phyloP scores from a whole-genome alignment of 306 rosid genomes.

The Corylus americana region DNA sequence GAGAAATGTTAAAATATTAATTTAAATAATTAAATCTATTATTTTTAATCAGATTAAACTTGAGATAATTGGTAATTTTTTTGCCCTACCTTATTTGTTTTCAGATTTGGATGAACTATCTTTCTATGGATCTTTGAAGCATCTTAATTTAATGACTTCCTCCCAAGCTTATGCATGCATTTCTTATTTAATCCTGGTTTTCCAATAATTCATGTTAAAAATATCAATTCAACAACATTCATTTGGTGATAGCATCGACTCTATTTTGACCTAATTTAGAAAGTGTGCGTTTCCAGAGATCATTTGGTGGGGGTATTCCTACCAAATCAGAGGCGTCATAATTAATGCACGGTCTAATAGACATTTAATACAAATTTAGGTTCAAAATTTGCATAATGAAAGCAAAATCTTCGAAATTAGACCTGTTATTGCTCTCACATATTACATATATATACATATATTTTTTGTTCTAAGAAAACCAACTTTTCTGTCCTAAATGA shows the following conservation, averaged over 20 bases:
- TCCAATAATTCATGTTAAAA: no score
- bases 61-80: no score
- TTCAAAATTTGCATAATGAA: background rate
- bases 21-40: no score
- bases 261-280: background rate
- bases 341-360: background rate
- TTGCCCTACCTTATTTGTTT: no score
- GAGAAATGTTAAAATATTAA: no score
- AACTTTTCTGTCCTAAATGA: no score
- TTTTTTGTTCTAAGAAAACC: no score
- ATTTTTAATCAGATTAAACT: no score
- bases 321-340: background rate
- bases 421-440: background rate
- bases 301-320: background rate
- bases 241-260: no score
- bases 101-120: background rate
- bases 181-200: background rate
- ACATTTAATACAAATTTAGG: background rate
- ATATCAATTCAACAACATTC: no score
- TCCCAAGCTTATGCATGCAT: background rate
- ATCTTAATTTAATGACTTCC: background rate
- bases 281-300: background rate
- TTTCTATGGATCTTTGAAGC: background rate
- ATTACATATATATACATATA: no score
- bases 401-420: background rate